Evolutionary conservation across 768 basidiomycete genomes (phyloP).

Genomic region (Leccinum arenicola): DNA sequence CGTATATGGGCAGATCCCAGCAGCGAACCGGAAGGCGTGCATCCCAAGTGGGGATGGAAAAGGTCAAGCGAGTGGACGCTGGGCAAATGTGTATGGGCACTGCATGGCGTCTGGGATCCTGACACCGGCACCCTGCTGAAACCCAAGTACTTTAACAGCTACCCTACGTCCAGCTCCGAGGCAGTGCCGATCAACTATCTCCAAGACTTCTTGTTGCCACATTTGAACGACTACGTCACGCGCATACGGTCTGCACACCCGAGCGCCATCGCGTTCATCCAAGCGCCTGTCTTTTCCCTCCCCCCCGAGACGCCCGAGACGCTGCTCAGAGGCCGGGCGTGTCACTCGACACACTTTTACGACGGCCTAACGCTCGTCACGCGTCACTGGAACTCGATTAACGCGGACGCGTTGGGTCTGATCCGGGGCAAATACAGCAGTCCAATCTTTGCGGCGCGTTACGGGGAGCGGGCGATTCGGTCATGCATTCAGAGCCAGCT

Average conservation of each 20-base stretch:
- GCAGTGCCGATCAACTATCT: conserved; percentile 60
- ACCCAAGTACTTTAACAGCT: conserved; percentile 71
- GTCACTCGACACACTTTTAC: conserved; percentile 86
- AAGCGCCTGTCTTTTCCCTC: conserved; percentile 83
- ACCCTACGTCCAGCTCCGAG: conserved; percentile 28
- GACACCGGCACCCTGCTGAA: conserved; percentile 61
- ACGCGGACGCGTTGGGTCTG: conserved; percentile 92
- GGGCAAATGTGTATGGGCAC: conserved; percentile 83
- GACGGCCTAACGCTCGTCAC: conserved; percentile 94
- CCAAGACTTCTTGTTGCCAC: conserved; percentile 75
- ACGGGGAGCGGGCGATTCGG: conserved; percentile 84
- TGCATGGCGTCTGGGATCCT: conserved; percentile 86
- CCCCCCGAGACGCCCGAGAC: conserved; percentile 65
- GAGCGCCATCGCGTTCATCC: conserved; percentile 84
- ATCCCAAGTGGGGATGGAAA: conserved; percentile 81
- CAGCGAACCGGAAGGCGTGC: conserved; percentile 49
- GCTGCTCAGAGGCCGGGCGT: conserved; percentile 62
- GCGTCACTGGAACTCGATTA: conserved; percentile 92
- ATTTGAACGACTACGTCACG: conserved; percentile 53
- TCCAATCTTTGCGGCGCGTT: conserved; percentile 66
- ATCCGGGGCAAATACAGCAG: conserved; percentile 77
- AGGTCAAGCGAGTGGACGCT: conserved; percentile 70
- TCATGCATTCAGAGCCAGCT: conserved; percentile 81
- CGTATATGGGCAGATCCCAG: conserved; percentile 72
- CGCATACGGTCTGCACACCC: conserved; percentile 70